Evolutionary conservation across 352 stramenopile genomes (phyloP).

Genomic region (Pythium myriotylum): DNA sequence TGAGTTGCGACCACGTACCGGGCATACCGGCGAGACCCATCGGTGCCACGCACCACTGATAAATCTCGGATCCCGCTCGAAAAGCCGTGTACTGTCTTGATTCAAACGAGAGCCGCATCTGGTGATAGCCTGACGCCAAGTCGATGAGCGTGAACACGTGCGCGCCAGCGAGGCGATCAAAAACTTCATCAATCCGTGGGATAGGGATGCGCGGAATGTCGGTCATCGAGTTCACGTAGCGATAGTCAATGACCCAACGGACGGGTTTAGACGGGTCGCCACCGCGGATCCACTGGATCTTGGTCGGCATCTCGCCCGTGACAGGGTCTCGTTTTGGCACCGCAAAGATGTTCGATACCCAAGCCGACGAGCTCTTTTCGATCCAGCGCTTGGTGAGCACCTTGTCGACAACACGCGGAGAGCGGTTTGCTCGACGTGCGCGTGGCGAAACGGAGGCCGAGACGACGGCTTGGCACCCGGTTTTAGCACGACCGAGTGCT

Average conservation of each 20-base stretch:
- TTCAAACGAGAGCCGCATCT: too few species aligned
- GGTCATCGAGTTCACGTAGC: constrained; percentile 6
- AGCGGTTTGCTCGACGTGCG: too few species aligned
- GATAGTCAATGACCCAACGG: too few species aligned
- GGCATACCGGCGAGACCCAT: constrained; percentile 47
- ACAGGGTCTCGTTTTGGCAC: constrained; percentile 24
- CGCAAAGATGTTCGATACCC: constrained; percentile 29
- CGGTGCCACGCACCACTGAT: constrained; percentile 26
- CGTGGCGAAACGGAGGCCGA: too few species aligned
- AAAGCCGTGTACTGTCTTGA: too few species aligned
- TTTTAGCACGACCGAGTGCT: too few species aligned
- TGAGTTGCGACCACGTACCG: constrained; percentile 39
- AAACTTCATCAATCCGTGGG: constrained; percentile 27
- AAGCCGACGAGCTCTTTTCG: constrained; percentile 21
- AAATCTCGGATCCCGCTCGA: too few species aligned
- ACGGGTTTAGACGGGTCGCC: too few species aligned
- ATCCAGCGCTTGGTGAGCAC: constrained; percentile 23
- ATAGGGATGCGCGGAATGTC: constrained; percentile 25
- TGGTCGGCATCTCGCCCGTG: constrained; percentile 11
- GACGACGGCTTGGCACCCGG: too few species aligned
- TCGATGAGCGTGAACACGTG: constrained; percentile 5
- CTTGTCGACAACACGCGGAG: constrained; percentile 4
- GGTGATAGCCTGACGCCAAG: too few species aligned
- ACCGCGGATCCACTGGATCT: constrained; percentile 13
- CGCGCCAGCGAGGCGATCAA: constrained; percentile 21